A percentile compares a stretch with the other conserved stretches of the same genome.
phyloP scores from a whole-genome alignment of 176 grass and related monocot genomes.

The Raddia guianensis region DNA sequence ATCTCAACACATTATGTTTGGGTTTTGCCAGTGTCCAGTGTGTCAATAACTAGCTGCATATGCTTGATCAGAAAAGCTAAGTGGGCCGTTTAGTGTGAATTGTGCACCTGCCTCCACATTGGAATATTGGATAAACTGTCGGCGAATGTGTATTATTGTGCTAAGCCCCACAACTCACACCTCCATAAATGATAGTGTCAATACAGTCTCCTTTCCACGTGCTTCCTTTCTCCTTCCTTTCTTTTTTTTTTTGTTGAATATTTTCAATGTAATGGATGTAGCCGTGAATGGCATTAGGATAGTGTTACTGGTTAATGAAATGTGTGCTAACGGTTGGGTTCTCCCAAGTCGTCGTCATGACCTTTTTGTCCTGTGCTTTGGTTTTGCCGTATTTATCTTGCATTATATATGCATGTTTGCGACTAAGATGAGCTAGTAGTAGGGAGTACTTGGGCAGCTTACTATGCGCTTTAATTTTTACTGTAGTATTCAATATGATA shows the following conservation, averaged over 20 bases:
- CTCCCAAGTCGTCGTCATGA: not conserved
- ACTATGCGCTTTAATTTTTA: not conserved
- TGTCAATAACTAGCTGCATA: not conserved
- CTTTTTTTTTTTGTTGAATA: not conserved
- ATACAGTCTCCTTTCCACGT: constrained; percentile 21
- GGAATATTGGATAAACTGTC: constrained; percentile 5
- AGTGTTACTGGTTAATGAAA: constrained; percentile 28
- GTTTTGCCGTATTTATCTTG: constrained; percentile 23
- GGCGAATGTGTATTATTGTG: constrained; percentile 37
- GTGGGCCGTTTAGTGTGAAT: constrained; percentile 1
- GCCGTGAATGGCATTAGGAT: constrained; percentile 16
- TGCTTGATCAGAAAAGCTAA: constrained; percentile 28
- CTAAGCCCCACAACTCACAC: constrained; percentile 43
- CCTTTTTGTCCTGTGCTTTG: constrained; percentile 32
- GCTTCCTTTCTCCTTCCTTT: constrained; percentile 39
- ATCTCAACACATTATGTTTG: not conserved
- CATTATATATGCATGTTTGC: constrained; percentile 20
- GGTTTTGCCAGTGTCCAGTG: not conserved
- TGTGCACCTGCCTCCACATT: constrained; percentile 23
- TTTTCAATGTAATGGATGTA: constrained; percentile 14
- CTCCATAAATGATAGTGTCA: constrained; percentile 44
- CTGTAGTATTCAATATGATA: not conserved
- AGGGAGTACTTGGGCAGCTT: constrained; percentile 1
- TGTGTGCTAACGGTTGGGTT: constrained; percentile 10
- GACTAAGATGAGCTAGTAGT: constrained; percentile 7